A percentile compares a stretch with the other conserved stretches of the same genome.
These are phyloP conservation scores for Kalanchoe fedtschenkoi DNA, from an alignment of 164 flowering plant species.

Conservation along the genomic window DNA sequence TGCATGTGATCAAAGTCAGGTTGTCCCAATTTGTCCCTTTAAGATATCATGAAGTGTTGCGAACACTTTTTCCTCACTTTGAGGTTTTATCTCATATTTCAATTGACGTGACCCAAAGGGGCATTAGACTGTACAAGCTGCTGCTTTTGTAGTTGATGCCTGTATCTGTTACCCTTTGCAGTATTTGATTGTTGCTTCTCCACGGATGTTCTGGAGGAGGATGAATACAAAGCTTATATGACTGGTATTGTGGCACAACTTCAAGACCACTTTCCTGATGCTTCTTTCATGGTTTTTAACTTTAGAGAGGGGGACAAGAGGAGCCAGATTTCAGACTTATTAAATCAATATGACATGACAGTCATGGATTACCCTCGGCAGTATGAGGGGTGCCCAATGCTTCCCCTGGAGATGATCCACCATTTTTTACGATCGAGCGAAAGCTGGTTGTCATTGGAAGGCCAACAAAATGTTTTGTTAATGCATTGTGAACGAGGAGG, in stretches of 20 bases:
- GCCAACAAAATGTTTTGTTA: constrained; percentile 59
- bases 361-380: constrained; percentile 94
- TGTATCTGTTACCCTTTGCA: constrained; percentile 18
- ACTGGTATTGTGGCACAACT: constrained; percentile 56
- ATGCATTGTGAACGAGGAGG: constrained; percentile 97
- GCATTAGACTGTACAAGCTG: background rate
- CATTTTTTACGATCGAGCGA: constrained; percentile 84
- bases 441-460: constrained; percentile 78
- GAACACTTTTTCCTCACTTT: too few relatives aligned
- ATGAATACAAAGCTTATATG: constrained; percentile 55
- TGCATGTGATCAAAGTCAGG: too few relatives aligned
- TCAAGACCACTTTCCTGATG: constrained; percentile 61
- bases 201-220: constrained; percentile 51
- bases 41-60: too few relatives aligned
- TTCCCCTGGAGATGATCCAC: constrained; percentile 74
- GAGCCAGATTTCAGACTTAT: constrained; percentile 38
- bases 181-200: constrained; percentile 92
- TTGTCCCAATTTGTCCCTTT: too few relatives aligned
- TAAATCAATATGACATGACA: constrained; percentile 70
- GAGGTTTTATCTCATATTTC: too few relatives aligned
- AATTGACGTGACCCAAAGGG: too few relatives aligned
- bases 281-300: constrained; percentile 77
- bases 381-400: constrained; percentile 79
- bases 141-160: background rate
- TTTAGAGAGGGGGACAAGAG: constrained; percentile 53